A percentile compares a stretch with the other conserved stretches of the same genome.
Evolutionary conservation across 1,284 basidiomycete genomes (phyloP).

Genomic region (Polyporus tsugae): DNA sequence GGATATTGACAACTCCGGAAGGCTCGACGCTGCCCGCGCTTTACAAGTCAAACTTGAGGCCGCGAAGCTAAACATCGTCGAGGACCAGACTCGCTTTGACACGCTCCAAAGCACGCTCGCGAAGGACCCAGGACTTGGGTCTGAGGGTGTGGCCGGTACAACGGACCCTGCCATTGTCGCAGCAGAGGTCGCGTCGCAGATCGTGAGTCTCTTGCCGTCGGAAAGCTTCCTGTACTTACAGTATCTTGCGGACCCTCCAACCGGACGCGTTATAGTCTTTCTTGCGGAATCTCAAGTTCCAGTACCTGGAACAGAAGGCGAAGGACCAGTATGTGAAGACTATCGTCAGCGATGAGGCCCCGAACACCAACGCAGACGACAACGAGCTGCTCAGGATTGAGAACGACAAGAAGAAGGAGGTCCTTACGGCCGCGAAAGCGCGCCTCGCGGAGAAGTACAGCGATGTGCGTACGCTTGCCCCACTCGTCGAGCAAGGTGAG

Average conservation of each 20-base stretch:
- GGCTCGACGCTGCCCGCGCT: conserved; percentile 35
- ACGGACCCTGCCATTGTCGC: conserved; percentile 39
- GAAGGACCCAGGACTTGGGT: conserved; percentile 28
- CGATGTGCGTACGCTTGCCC: conserved; percentile 67
- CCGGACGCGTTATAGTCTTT: conserved; percentile 59
- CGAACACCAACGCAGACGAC: conserved; percentile 75
- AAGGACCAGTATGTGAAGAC: conserved; percentile 87
- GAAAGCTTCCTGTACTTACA: not conserved
- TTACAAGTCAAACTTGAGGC: conserved; percentile 33
- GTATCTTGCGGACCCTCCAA: not conserved
- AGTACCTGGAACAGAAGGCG: conserved; percentile 87
- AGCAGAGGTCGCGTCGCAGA: conserved; percentile 37
- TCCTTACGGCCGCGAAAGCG: conserved; percentile 69
- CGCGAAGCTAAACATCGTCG: conserved; percentile 34
- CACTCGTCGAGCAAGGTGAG: conserved; percentile 72
- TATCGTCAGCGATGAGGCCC: conserved; percentile 84
- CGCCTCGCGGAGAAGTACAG: conserved; percentile 66
- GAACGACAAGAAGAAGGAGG: conserved; percentile 77
- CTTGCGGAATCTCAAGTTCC: conserved; percentile 85
- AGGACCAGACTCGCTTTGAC: conserved; percentile 36
- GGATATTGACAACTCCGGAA: conserved; percentile 32
- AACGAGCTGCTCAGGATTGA: conserved; percentile 68
- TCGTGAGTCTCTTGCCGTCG: conserved; percentile 23
- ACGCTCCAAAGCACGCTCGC: conserved; percentile 30
- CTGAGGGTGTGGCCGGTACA: conserved; percentile 32